Evolutionary conservation across 441 rosid genomes (phyloP).

Genomic region (Populus trichocarpa): DNA sequence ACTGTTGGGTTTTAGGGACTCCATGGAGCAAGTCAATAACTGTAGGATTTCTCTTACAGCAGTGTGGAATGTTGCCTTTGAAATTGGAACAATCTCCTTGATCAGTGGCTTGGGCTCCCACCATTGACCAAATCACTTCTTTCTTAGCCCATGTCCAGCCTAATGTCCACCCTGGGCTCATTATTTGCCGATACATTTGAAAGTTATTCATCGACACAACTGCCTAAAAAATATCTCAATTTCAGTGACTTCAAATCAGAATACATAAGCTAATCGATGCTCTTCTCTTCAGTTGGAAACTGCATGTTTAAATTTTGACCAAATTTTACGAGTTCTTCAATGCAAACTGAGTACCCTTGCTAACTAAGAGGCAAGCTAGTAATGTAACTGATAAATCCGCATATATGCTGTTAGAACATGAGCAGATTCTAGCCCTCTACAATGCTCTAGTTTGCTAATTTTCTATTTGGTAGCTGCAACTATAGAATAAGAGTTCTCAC

Average conservation of each 20-base stretch:
- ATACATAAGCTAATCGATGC: neutral
- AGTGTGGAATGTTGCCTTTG: slow-evolving; percentile 68
- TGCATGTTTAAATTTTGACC: neutral
- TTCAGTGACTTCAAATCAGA: neutral
- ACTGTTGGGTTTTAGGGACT: slow-evolving; percentile 53
- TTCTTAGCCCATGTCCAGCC: slow-evolving; percentile 92
- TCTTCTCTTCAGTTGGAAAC: neutral
- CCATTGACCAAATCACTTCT: slow-evolving; percentile 78
- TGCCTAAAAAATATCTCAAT: slow-evolving; percentile 37
- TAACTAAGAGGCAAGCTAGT: no score
- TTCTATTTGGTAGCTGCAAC: no score
- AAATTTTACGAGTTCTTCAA: neutral
- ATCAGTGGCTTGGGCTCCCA: slow-evolving; percentile 74
- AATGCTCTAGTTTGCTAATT: no score
- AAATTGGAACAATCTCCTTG: slow-evolving; percentile 89
- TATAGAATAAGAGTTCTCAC: no score
- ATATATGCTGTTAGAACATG: neutral
- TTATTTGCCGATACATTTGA: slow-evolving; percentile 71
- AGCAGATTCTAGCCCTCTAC: neutral
- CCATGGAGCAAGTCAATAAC: slow-evolving; percentile 75
- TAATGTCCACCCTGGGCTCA: slow-evolving; percentile 69
- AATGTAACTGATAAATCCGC: neutral
- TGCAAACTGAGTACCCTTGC: neutral
- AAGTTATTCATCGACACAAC: slow-evolving; percentile 56
- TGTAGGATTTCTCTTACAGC: slow-evolving; percentile 65